A percentile compares a stretch with the other conserved stretches of the same genome.
Evolutionary conservation across 129 eudicot genomes (phyloP).

Genomic region (Saussurea involucrata): DNA sequence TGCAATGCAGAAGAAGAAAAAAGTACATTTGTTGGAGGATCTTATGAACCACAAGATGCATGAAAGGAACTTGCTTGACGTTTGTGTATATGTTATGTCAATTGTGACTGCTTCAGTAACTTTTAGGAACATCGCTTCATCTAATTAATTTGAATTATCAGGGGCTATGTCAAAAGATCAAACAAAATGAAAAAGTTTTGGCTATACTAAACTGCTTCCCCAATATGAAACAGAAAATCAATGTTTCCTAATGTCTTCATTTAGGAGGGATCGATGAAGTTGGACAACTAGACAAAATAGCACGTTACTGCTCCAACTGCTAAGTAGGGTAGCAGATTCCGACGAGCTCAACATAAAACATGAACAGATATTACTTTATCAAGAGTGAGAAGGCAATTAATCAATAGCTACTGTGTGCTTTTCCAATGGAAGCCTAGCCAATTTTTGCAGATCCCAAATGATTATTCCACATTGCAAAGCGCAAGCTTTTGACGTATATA

Average conservation of each 20-base stretch:
- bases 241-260: neutral
- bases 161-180: no score
- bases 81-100: neutral
- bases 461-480: neutral
- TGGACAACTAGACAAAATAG: neutral
- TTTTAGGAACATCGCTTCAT: neutral
- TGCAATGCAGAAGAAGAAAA: no score
- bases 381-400: neutral
- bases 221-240: neutral
- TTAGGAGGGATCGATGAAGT: neutral
- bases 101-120: neutral
- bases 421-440: slow-evolving; percentile 4
- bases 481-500: neutral
- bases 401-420: neutral
- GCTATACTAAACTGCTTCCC: neutral
- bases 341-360: neutral
- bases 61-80: neutral
- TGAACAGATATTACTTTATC: neutral
- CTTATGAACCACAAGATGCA: neutral
- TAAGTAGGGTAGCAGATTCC: neutral
- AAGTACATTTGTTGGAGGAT: no score
- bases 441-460: neutral
- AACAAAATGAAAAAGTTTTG: neutral
- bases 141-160: neutral
- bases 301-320: neutral